Percentiles rank a stretch among this genome's conserved stretches.
Conservation (phyloP, 768 basidiomycete species). For the Auriculariales sp. region DNA sequence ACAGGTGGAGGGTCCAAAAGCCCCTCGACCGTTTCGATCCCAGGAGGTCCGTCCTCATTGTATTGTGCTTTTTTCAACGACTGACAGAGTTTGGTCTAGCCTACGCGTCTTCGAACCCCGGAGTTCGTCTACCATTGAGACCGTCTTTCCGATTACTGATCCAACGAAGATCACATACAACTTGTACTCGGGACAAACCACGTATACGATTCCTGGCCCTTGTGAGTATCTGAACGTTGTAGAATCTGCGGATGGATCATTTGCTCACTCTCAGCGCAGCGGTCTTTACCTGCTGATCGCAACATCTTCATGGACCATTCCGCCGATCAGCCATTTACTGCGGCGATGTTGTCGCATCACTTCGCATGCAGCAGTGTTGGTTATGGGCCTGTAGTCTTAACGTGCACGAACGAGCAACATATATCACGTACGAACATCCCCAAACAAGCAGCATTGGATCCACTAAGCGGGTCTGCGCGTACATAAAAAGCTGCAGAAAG, state of each 20-base stretch:
- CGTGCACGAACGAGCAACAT: too few relatives aligned
- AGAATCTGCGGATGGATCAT: not conserved
- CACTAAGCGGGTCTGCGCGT: too few relatives aligned
- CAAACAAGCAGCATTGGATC: too few relatives aligned
- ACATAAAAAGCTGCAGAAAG: too few relatives aligned
- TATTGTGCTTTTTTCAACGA: not conserved
- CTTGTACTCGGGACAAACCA: constrained; percentile 1
- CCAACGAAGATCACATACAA: not conserved
- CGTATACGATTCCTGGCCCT: constrained; percentile 2
- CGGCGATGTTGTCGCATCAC: too few relatives aligned
- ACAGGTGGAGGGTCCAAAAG: constrained; percentile 2
- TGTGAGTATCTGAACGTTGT: not conserved
- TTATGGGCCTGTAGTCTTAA: too few relatives aligned
- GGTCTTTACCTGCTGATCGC: constrained; percentile 1
- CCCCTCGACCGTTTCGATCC: constrained; percentile 2
- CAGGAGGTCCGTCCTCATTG: not conserved
- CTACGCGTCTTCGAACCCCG: constrained; percentile 1
- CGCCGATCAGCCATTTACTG: too few relatives aligned
- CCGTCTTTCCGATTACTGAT: not conserved
- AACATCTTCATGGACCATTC: too few relatives aligned
- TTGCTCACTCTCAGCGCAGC: not conserved
- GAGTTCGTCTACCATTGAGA: not conserved
- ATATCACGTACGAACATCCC: too few relatives aligned
- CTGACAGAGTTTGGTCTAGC: not conserved
- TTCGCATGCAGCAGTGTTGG: too few relatives aligned